Conservation (phyloP, 2,329 filamentous ascomycete species). For the Fusarium bactridioides region DNA sequence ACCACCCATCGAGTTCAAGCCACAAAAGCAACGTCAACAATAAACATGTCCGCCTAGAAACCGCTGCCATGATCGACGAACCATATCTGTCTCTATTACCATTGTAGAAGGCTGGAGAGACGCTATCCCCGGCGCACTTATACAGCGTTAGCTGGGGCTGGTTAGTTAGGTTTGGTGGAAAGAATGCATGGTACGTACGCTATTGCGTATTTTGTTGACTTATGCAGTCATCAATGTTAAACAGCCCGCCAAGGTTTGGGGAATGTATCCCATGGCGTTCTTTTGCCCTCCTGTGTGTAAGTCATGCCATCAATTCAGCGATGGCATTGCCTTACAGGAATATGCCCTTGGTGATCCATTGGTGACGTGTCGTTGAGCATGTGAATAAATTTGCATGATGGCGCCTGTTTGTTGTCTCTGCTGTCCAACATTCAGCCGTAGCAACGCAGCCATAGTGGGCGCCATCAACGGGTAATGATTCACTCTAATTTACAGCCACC, state of each 20-base stretch:
- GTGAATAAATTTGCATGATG: slow-evolving; percentile 8
- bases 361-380: background rate
- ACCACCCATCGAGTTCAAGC: slow-evolving; percentile 9
- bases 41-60: slow-evolving; percentile 22
- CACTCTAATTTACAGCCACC: slow-evolving; percentile 17
- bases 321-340: background rate
- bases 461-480: slow-evolving; percentile 25
- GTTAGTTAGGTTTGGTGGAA: background rate
- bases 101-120: slow-evolving; percentile 5
- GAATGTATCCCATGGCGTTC: slow-evolving; percentile 3
- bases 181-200: slow-evolving; percentile 27
- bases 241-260: background rate
- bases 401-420: slow-evolving; percentile 12
- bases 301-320: background rate
- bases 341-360: background rate
- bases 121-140: background rate
- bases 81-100: slow-evolving; percentile 9
- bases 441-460: slow-evolving; percentile 23
- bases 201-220: slow-evolving; percentile 19
- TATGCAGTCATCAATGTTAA: background rate
- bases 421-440: slow-evolving; percentile 13
- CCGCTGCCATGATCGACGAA: slow-evolving; percentile 1
- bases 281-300: background rate
- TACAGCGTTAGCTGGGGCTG: background rate
- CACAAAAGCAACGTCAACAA: slow-evolving; percentile 20